Conservation (phyloP, 169 alveolate species). For the Cryptosporidium andersoni region DNA sequence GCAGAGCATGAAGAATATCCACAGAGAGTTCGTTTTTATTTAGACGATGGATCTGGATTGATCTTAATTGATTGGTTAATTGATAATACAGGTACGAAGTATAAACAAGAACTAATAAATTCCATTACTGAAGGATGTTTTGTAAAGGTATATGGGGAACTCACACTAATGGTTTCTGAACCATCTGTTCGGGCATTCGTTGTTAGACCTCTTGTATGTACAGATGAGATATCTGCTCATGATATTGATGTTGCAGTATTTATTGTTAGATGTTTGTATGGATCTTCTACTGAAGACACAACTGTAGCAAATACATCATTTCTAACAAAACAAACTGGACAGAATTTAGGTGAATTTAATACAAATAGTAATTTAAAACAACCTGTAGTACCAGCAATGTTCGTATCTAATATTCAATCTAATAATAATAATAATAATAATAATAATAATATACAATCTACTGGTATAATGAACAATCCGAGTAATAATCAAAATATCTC, state of each 20-base stretch:
- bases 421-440: background rate
- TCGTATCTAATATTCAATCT: slow-evolving; percentile 51
- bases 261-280: slow-evolving; percentile 35
- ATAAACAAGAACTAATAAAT: slow-evolving; percentile 42
- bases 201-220: slow-evolving; percentile 63
- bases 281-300: background rate
- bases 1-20: slow-evolving; percentile 67
- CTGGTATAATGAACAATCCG: background rate
- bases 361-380: slow-evolving; percentile 1
- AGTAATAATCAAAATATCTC: slow-evolving; percentile 41
- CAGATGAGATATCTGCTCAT: slow-evolving; percentile 60
- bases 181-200: slow-evolving; percentile 69
- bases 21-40: slow-evolving; percentile 67
- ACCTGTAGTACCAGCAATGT: slow-evolving; percentile 28
- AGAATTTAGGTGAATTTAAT: background rate
- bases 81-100: slow-evolving; percentile 65
- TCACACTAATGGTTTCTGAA: slow-evolving; percentile 63
- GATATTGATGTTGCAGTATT: slow-evolving; percentile 63
- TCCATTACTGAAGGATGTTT: slow-evolving; percentile 69
- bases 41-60: slow-evolving; percentile 65
- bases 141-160: slow-evolving; percentile 54
- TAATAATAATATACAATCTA: background rate
- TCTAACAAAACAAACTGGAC: background rate
- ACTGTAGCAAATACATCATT: background rate
- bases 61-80: slow-evolving; percentile 60